Base-by-base conservation (phyloP, 345 rosid genomes). In the Turnera subulata region DNA sequence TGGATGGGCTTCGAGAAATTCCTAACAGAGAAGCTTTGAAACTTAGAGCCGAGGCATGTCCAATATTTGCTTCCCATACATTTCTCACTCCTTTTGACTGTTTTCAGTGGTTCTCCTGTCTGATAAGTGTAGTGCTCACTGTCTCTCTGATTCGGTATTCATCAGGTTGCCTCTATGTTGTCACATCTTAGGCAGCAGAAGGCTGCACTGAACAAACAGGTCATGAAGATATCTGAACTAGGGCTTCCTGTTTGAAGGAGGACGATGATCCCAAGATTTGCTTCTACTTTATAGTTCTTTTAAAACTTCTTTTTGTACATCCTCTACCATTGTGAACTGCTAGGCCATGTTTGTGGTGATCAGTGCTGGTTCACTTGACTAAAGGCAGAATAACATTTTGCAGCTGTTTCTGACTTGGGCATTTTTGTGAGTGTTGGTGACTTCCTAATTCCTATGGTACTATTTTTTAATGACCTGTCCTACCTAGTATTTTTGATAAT, bases 21-120 rank as follows among this genome's bases (percentile, higher is more conserved):
- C 88, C 96, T 16, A 86, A 96, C 21, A 82, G 99, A 67, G 97
- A 93, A 53, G 86, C 97, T 13, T 66, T 93, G 69, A 86, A 89
- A 82, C 96, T 93, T 56, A 73, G 99, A 66, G 96, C 96, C 26
- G 99, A 93, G 86, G 99, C 66, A 73, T 73, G 76, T 71, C 35
- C 11, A 22, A 46, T 29, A 33, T 22, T 20, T 25, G 19, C 19
- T 29, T 8, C 4, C 19, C 38, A 21, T 15, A 17, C 17, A 23
- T n/a, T 13, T 15, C 11, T 16, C 16, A 11, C 55, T 0, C 15
- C 12, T 1, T 35, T 11, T 10, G 7, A 15, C n/a, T 8, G 16
- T 42, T 42, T 42, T 42, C 0, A 1, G 45, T 8, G 14, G 12
- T 5, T 42, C 14, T 13, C 42, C 11, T 17, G 19, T 46, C 20